Base-by-base conservation (phyloP, 1,284 basidiomycete genomes). In the Ceratorhiza oryzae-sativae region DNA sequence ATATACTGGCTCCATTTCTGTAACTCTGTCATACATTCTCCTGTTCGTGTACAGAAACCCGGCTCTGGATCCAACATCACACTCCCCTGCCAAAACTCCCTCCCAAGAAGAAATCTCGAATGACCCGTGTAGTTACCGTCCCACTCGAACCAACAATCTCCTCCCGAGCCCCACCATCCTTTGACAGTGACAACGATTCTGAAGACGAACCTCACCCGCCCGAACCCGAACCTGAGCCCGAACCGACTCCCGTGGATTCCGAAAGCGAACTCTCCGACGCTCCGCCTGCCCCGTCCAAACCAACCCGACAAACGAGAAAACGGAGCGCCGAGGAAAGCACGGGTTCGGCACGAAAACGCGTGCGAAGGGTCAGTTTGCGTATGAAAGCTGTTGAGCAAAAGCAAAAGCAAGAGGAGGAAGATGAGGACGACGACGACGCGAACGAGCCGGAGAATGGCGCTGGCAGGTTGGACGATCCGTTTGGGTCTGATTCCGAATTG, bases 21-120 rank as follows among this genome's bases (percentile, higher is more conserved):
- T 42, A 45, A 8, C 32, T 45, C 45, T 65, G 10, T 45, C 25
- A 27, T 45, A 42, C 13, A 62, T 73, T 49, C 75, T 25, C n/a
- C 42, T 18, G 9, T 4, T 4, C 36, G 6, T 13, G 36, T 36
- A 56, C 73, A 87, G 88, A 87, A 73, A 91, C 95, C 77, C 90
- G 94, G 20, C 84, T 96, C 20, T 97, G 94, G 94, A 87, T 95
- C 48, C 94, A 96, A 79, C 87, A 90, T 27, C 82, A 83, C 41
- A 85, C 77, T 1, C 77, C 79, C 18, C 62, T 82, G 10, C 90
- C 89, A 0, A 87, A 84, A 77, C 83, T 84, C 49, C 91, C 92
- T 77, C 86, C 89, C 75, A 92, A 91, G 71, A 71, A 41, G 30
- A 55, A 56, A 45, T 13, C 34, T 20, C 49, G 76, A 20, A 51